Percentiles rank a stretch among this genome's conserved stretches.
These are phyloP conservation scores for Podospora pseudopauciseta DNA, from an alignment of 495 filamentous ascomycete genomes.

Conservation along the genomic window DNA sequence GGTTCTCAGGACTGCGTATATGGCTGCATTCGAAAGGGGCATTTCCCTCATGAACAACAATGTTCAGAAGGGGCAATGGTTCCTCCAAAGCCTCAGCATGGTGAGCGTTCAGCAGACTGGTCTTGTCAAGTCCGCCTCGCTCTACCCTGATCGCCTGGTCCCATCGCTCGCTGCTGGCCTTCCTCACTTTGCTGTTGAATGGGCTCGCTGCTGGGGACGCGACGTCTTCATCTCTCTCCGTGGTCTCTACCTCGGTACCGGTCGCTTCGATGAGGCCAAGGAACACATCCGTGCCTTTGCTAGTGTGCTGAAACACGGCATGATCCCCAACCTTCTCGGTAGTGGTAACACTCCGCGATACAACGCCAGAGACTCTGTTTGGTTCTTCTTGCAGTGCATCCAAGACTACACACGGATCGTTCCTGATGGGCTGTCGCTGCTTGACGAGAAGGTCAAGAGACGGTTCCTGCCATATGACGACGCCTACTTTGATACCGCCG, in stretches of 20 bases:
- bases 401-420: slow-evolving; percentile 88
- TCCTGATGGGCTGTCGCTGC: slow-evolving; percentile 68
- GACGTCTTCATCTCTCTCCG: slow-evolving; percentile 95
- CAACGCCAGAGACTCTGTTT: slow-evolving; percentile 92
- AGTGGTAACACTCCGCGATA: slow-evolving; percentile 88
- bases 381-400: slow-evolving; percentile 94
- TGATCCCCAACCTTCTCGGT: slow-evolving; percentile 93
- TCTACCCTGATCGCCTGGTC: slow-evolving; percentile 80
- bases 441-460: slow-evolving; percentile 73
- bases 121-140: slow-evolving; percentile 78
- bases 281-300: slow-evolving; percentile 96
- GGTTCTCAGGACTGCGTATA: slow-evolving; percentile 80
- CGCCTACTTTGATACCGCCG: slow-evolving; percentile 78
- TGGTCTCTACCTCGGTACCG: slow-evolving; percentile 83
- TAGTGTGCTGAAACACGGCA: slow-evolving; percentile 95
- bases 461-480: slow-evolving; percentile 97
- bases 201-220: slow-evolving; percentile 95
- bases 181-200: slow-evolving; percentile 90
- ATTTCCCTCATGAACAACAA: slow-evolving; percentile 74
- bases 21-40: slow-evolving; percentile 71
- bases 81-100: slow-evolving; percentile 81
- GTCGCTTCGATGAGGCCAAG: slow-evolving; percentile 79
- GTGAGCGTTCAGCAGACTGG: slow-evolving; percentile 88
- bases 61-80: slow-evolving; percentile 74
- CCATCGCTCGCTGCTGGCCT: slow-evolving; percentile 89